Conservation (phyloP, 1,139 yeast species). For the Arxiozyma slooffiae region DNA sequence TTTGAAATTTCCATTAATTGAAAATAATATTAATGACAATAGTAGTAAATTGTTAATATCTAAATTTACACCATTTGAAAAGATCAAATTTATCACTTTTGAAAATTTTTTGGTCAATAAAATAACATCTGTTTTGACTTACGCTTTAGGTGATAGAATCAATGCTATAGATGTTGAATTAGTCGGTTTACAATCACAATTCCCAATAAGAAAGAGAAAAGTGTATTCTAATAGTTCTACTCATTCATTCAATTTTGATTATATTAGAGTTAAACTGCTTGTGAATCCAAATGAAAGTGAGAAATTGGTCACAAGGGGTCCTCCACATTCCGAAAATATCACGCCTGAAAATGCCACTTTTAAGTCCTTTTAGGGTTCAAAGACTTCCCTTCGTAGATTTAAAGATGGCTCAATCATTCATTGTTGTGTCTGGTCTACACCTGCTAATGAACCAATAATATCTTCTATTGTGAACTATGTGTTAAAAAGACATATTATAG, state of each 20-base stretch:
- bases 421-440: constrained; percentile 74
- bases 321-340: constrained; percentile 44
- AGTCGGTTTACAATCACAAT: constrained; percentile 19
- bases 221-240: constrained; percentile 17
- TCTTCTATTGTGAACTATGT: constrained; percentile 55
- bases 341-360: constrained; percentile 53
- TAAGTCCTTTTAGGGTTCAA: constrained; percentile 81
- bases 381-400: constrained; percentile 78
- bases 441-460: constrained; percentile 56
- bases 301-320: constrained; percentile 78
- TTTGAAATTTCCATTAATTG: constrained; percentile 35
- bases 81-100: constrained; percentile 60
- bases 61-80: constrained; percentile 59
- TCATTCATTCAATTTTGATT: constrained; percentile 23
- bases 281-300: constrained; percentile 71
- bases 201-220: constrained; percentile 50
- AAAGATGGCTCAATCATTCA: constrained; percentile 83
- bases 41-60: constrained; percentile 16
- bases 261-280: constrained; percentile 49
- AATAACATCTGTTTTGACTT: constrained; percentile 46
- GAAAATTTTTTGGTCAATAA: constrained; percentile 57
- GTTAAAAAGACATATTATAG: constrained; percentile 52
- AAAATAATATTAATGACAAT: constrained; percentile 11
- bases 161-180: constrained; percentile 32
- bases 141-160: constrained; percentile 63